Evolutionary conservation across 306 rosid genomes (phyloP).

Genomic region (Hippophae tibetana): DNA sequence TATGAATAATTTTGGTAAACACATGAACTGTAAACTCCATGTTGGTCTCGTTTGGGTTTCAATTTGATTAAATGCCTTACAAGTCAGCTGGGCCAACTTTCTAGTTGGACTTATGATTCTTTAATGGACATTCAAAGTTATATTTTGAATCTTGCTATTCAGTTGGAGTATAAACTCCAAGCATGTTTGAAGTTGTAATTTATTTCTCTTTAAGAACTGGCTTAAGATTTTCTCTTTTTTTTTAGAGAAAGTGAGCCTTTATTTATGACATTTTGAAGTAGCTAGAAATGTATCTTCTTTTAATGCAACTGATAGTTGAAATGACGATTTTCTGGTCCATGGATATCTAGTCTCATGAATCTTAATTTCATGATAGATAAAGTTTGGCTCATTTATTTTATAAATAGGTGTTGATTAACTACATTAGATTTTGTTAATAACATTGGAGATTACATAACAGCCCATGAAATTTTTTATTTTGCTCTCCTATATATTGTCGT

Average conservation of each 20-base stretch:
- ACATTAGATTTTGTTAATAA: neutral
- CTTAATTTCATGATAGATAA: neutral
- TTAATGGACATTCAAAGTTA: too few relatives aligned
- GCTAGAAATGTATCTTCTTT: neutral
- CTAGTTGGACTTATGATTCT: too few relatives aligned
- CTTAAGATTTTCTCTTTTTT: neutral
- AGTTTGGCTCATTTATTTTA: neutral
- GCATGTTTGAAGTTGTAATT: too few relatives aligned
- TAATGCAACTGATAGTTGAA: neutral
- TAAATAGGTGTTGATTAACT: neutral
- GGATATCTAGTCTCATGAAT: neutral
- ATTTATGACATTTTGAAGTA: too few relatives aligned
- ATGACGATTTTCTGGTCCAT: constrained; percentile 2
- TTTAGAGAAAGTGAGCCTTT: neutral
- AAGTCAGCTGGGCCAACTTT: too few relatives aligned
- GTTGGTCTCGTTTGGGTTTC: too few relatives aligned
- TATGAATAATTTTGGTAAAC: too few relatives aligned
- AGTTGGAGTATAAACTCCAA: too few relatives aligned
- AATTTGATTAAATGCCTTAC: too few relatives aligned
- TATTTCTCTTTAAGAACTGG: neutral
- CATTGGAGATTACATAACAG: neutral
- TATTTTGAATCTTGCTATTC: too few relatives aligned
- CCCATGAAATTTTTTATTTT: constrained; percentile 3
- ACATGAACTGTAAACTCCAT: too few relatives aligned
- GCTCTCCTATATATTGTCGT: neutral